These are phyloP conservation scores for Fusarium stilboides DNA, from an alignment of 2,329 filamentous ascomycete genomes.

Conservation along the genomic window DNA sequence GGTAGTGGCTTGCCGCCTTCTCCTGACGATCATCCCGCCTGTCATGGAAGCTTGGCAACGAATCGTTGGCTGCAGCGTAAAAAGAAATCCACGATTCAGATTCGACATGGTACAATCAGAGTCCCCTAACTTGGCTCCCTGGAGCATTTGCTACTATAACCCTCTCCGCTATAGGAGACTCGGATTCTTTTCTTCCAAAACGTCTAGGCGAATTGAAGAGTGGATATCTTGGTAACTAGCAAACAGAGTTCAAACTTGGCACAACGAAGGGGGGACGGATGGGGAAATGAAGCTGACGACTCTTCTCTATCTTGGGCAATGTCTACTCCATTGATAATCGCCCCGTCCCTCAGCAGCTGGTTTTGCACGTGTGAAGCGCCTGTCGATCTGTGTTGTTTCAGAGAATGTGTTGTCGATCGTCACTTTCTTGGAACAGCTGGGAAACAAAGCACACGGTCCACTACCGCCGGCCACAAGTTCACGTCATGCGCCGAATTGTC, in stretches of 20 bases:
- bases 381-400: conserved; percentile 38
- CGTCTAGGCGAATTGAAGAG: neutral
- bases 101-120: conserved; percentile 8
- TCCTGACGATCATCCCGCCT: conserved; percentile 46
- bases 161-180: conserved; percentile 44
- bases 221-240: neutral
- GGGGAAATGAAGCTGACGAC: conserved; percentile 47
- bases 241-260: conserved; percentile 7
- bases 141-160: conserved; percentile 9
- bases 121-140: conserved; percentile 19
- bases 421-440: conserved; percentile 25
- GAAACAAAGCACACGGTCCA: conserved; percentile 31
- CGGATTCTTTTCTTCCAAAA: conserved; percentile 4
- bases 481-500: conserved; percentile 34
- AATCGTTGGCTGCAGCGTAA: conserved; percentile 33
- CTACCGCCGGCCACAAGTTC: conserved; percentile 18
- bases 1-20: conserved; percentile 45
- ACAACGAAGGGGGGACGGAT: conserved; percentile 6
- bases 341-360: conserved; percentile 27
- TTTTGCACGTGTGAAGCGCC: conserved; percentile 27
- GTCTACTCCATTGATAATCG: conserved; percentile 38
- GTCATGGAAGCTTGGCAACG: conserved; percentile 39
- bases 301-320: conserved; percentile 12
- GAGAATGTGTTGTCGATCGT: conserved; percentile 39
- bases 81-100: conserved; percentile 28